phyloP scores from a whole-genome alignment of 371 early-diverging fungal genomes.

The Saksenaea oblongispora region DNA sequence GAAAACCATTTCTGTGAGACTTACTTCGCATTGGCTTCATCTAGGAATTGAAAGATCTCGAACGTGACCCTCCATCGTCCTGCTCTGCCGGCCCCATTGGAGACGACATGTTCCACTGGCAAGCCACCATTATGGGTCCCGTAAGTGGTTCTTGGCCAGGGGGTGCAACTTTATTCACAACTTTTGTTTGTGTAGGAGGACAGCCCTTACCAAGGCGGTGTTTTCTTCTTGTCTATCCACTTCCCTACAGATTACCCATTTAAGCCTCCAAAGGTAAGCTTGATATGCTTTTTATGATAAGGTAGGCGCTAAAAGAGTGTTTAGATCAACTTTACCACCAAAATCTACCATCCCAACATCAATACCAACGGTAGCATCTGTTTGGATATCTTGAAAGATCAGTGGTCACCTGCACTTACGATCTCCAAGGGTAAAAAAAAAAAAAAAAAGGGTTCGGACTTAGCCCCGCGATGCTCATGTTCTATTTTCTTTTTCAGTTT shows the following conservation, averaged over 20 bases:
- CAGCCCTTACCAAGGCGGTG: slow-evolving; percentile 85
- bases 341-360: slow-evolving; percentile 99
- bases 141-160: slow-evolving; percentile 53
- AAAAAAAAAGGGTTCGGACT: not conserved
- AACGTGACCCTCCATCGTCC: slow-evolving; percentile 93
- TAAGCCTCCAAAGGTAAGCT: slow-evolving; percentile 94
- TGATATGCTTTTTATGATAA: not conserved
- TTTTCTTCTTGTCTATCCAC: slow-evolving; percentile 97
- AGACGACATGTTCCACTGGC: slow-evolving; percentile 92
- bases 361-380: slow-evolving; percentile 99
- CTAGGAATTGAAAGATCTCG: slow-evolving; percentile 95
- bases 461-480: not conserved
- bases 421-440: slow-evolving; percentile 81
- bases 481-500: slow-evolving; percentile 56
- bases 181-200: slow-evolving; percentile 36
- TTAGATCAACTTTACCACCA: slow-evolving; percentile 92
- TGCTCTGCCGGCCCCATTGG: slow-evolving; percentile 94
- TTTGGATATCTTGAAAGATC: slow-evolving; percentile 97
- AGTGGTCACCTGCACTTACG: slow-evolving; percentile 99
- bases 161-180: slow-evolving; percentile 4
- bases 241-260: slow-evolving; percentile 99
- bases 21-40: slow-evolving; percentile 7
- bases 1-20: not conserved
- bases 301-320: not conserved
- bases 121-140: slow-evolving; percentile 97